Conservation (phyloP, 2,329 filamentous ascomycete species). For the Fusarium sp. region DNA sequence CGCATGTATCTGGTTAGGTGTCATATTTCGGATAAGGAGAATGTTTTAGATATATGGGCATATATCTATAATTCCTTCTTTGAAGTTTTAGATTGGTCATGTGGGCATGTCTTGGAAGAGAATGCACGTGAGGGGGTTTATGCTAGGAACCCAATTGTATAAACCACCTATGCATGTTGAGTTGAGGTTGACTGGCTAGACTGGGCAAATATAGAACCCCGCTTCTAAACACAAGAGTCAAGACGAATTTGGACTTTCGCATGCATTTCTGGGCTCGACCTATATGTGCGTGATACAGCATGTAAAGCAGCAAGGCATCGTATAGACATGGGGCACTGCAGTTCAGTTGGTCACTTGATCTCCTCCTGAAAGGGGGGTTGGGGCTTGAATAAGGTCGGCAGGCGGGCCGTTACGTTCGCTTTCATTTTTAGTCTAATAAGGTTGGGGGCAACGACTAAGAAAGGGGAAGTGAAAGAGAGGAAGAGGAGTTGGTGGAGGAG, state of each 20-base stretch:
- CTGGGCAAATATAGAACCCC: background rate
- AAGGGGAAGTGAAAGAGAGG: constrained; percentile 14
- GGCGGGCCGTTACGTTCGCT: constrained; percentile 24
- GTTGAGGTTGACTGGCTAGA: background rate
- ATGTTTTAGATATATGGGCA: background rate
- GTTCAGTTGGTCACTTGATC: constrained; percentile 40
- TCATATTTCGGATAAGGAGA: background rate
- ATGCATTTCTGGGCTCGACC: background rate
- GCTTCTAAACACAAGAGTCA: background rate
- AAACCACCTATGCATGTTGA: background rate
- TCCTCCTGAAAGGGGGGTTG: constrained; percentile 21
- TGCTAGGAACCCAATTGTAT: constrained; percentile 1
- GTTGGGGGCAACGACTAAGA: constrained; percentile 15
- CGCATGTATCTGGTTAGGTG: constrained; percentile 2
- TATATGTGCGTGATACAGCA: constrained; percentile 13
- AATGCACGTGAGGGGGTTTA: background rate
- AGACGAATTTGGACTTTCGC: background rate
- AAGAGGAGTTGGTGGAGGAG: constrained; percentile 26
- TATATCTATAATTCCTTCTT: background rate
- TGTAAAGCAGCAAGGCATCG: constrained; percentile 20
- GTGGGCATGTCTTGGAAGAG: background rate
- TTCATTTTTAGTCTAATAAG: constrained; percentile 6
- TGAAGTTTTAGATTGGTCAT: background rate
- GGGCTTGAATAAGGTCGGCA: constrained; percentile 4
- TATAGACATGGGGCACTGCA: constrained; percentile 29